Evolutionary conservation across 805 yeast genomes (phyloP).

Genomic region (Suhomyces sp.): DNA sequence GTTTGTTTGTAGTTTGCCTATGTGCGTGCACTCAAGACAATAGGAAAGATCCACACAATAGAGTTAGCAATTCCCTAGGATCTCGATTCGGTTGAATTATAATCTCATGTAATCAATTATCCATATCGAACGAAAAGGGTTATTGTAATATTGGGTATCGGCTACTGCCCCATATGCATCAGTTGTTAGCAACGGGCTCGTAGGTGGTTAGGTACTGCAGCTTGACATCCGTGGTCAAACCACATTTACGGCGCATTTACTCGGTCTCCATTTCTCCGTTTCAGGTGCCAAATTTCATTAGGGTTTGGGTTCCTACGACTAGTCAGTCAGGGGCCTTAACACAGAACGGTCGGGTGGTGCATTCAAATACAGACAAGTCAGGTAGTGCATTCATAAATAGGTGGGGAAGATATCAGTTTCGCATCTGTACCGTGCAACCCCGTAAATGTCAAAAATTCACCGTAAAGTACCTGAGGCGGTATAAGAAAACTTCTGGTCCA

Average conservation of each 20-base stretch:
- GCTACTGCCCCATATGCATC: not conserved
- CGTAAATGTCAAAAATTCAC: not conserved
- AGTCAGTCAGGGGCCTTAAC: not conserved
- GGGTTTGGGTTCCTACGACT: not conserved
- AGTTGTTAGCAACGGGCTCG: not conserved
- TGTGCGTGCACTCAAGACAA: not conserved
- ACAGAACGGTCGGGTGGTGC: too few relatives aligned
- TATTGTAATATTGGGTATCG: not conserved
- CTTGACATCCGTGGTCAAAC: not conserved
- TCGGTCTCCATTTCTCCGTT: not conserved
- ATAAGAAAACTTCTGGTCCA: too few relatives aligned
- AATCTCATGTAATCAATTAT: not conserved
- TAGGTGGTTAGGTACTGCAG: not conserved
- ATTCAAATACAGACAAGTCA: too few relatives aligned
- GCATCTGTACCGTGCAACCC: not conserved
- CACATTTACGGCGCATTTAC: not conserved
- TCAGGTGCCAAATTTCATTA: not conserved
- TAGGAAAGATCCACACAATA: not conserved
- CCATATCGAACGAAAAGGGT: not conserved
- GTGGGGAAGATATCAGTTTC: not conserved
- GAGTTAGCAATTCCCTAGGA: not conserved
- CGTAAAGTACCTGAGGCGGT: too few relatives aligned
- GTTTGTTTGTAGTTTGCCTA: not conserved
- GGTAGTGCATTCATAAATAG: too few relatives aligned
- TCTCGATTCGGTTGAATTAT: not conserved